A percentile compares a stretch with the other conserved stretches of the same genome.
These are phyloP conservation scores for Saccharomyces kudriavzevii DNA, from an alignment of 805 yeast species.

Conservation along the genomic window DNA sequence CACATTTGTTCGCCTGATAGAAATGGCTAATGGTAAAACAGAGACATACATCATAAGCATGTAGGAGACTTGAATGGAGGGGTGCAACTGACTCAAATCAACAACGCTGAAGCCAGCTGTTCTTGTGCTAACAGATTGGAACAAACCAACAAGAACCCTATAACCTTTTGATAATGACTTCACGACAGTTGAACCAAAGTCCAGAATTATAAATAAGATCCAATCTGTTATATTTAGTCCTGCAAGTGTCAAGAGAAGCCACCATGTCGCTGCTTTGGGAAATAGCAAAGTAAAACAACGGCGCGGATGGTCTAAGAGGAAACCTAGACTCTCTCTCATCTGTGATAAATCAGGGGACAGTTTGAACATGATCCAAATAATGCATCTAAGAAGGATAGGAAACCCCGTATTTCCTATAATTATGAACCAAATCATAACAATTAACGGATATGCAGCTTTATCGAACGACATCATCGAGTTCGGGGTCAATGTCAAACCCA, in stretches of 20 bases:
- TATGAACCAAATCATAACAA: slow-evolving; percentile 61
- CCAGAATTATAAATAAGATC: slow-evolving; percentile 71
- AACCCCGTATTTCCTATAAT: slow-evolving; percentile 93
- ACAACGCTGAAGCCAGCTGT: slow-evolving; percentile 86
- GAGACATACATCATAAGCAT: slow-evolving; percentile 98
- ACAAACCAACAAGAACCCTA: slow-evolving; percentile 72
- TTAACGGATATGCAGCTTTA: slow-evolving; percentile 53
- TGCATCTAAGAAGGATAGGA: slow-evolving; percentile 71
- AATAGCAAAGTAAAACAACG: slow-evolving; percentile 90
- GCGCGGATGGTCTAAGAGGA: slow-evolving; percentile 89
- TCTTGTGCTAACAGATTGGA: slow-evolving; percentile 86
- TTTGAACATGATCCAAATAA: slow-evolving; percentile 73
- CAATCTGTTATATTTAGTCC: slow-evolving; percentile 70
- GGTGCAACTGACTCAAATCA: slow-evolving; percentile 62
- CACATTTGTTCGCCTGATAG: slow-evolving; percentile 93
- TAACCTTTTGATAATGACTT: slow-evolving; percentile 54
- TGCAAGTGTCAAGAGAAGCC: slow-evolving; percentile 72
- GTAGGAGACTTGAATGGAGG: slow-evolving; percentile 89
- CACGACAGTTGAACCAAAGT: slow-evolving; percentile 48
- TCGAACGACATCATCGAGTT: slow-evolving; percentile 69
- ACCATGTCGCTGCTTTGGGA: slow-evolving; percentile 92
- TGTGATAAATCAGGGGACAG: slow-evolving; percentile 57
- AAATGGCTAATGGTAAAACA: slow-evolving; percentile 90
- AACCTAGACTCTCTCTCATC: slow-evolving; percentile 68
- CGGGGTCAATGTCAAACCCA: slow-evolving; percentile 76